These are phyloP conservation scores for Anisodus tanguticus DNA, from an alignment of 257 asterid genomes.

Conservation along the genomic window DNA sequence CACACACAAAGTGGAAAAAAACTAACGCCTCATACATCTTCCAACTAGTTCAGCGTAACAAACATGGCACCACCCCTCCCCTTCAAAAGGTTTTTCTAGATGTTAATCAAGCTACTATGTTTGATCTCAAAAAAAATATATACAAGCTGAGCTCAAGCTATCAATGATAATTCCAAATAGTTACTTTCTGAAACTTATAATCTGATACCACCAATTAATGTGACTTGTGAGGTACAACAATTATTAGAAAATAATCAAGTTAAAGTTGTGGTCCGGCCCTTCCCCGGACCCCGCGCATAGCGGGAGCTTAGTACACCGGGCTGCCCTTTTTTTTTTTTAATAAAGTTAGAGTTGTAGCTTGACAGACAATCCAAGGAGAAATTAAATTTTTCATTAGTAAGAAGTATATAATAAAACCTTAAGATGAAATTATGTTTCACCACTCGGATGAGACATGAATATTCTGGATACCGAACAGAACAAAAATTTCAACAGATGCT, in stretches of 20 bases:
- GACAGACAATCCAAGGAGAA: background rate
- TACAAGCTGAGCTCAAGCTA: constrained; percentile 17
- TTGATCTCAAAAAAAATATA: background rate
- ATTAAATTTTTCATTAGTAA: background rate
- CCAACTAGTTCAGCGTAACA: background rate
- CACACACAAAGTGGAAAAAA: background rate
- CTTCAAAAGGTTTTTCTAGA: background rate
- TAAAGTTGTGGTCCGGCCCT: background rate
- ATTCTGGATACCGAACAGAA: background rate
- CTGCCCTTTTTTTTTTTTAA: too few relatives aligned
- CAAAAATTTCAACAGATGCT: background rate
- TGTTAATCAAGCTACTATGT: constrained; percentile 2
- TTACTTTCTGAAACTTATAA: constrained; percentile 12
- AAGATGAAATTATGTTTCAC: background rate
- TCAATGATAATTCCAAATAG: background rate
- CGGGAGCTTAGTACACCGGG: too few relatives aligned
- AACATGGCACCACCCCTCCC: background rate
- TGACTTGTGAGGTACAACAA: background rate
- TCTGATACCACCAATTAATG: constrained; percentile 1
- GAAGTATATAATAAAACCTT: background rate
- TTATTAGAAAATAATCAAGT: background rate
- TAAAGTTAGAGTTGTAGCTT: background rate
- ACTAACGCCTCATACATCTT: background rate
- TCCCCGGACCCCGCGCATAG: too few relatives aligned
- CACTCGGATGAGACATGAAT: background rate